phyloP scores from a whole-genome alignment of 2,329 filamentous ascomycete species.

The Aureobasidium mangrovei region DNA sequence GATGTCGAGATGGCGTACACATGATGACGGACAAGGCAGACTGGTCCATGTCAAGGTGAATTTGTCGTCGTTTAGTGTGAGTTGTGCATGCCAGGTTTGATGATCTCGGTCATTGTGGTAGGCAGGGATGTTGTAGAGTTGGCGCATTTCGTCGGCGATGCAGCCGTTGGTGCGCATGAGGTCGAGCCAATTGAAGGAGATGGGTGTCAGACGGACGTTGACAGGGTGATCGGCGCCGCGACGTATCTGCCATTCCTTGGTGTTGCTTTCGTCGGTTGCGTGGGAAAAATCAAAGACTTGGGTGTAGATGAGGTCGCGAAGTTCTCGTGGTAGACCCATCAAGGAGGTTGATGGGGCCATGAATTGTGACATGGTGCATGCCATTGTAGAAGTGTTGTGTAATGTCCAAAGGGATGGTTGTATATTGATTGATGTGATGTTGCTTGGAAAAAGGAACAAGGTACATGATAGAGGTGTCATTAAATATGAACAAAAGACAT shows the following conservation, averaged over 20 bases:
- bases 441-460: background rate
- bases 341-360: background rate
- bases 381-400: background rate
- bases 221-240: background rate
- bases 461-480: background rate
- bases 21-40: background rate
- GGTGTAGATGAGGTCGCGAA: slow-evolving; percentile 5
- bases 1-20: background rate
- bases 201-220: background rate
- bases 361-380: background rate
- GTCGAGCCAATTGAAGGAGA: slow-evolving; percentile 2
- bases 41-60: background rate
- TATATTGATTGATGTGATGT: background rate
- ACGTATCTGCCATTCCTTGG: background rate
- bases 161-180: slow-evolving; percentile 3
- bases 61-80: slow-evolving; percentile 1
- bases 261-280: background rate
- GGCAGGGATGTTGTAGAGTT: background rate
- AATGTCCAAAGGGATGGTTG: background rate
- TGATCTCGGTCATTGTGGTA: background rate
- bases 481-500: background rate
- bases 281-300: background rate
- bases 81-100: background rate
- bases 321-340: background rate
- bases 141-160: slow-evolving; percentile 6